phyloP scores from a whole-genome alignment of 2,329 filamentous ascomycete genomes.

The Fusarium bulbicola region DNA sequence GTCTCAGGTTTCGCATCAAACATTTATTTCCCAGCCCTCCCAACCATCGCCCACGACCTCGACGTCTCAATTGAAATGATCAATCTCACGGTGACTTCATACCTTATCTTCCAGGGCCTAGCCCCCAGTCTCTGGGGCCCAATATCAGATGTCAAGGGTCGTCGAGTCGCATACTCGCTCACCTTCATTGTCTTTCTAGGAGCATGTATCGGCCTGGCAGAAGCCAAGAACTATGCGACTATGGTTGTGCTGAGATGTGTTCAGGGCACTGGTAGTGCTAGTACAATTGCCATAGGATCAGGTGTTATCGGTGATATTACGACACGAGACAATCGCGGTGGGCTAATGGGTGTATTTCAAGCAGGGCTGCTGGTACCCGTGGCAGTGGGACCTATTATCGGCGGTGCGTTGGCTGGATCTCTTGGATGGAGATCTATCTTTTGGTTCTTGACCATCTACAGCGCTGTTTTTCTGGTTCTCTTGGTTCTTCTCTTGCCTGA shows the following conservation, averaged over 20 bases:
- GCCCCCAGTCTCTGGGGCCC: slow-evolving; percentile 62
- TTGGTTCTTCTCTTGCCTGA: slow-evolving; percentile 11
- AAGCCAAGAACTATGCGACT: slow-evolving; percentile 53
- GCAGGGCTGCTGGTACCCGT: slow-evolving; percentile 50
- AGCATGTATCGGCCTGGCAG: slow-evolving; percentile 56
- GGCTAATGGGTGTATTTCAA: slow-evolving; percentile 43
- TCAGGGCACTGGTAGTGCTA: slow-evolving; percentile 59
- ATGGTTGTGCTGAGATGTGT: slow-evolving; percentile 57
- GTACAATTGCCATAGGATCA: slow-evolving; percentile 45
- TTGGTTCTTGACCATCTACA: slow-evolving; percentile 33
- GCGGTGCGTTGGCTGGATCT: slow-evolving; percentile 50
- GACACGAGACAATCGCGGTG: slow-evolving; percentile 41
- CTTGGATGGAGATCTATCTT: slow-evolving; percentile 33
- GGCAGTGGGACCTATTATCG: slow-evolving; percentile 54
- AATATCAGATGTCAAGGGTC: slow-evolving; percentile 57
- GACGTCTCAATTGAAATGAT: slow-evolving; percentile 50
- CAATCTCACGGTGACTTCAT: slow-evolving; percentile 57
- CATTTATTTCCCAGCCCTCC: slow-evolving; percentile 61
- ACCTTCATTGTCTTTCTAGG: slow-evolving; percentile 63
- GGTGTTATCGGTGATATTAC: slow-evolving; percentile 48
- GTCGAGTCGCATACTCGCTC: slow-evolving; percentile 55
- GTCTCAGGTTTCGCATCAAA: slow-evolving; percentile 54
- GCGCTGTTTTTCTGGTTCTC: slow-evolving; percentile 1
- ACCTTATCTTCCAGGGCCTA: slow-evolving; percentile 64
- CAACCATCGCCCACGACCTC: slow-evolving; percentile 54